Conservation (phyloP, 192 early-diverging fungal genomes). For the Podila clonocystis region DNA sequence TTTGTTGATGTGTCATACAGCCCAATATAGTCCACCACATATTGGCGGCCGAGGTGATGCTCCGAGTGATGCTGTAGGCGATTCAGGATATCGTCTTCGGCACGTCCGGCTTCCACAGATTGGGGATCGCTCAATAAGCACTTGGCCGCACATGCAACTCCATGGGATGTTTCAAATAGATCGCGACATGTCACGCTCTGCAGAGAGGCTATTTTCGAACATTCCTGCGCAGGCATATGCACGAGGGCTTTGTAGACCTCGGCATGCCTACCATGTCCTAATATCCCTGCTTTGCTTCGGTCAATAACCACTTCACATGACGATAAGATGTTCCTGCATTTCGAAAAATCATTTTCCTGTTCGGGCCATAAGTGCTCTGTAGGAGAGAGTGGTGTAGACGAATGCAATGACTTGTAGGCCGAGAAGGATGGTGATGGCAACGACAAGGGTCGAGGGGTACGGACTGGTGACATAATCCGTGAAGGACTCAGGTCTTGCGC, state of each 20-base stretch:
- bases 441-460: not conserved
- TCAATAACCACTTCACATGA: constrained; percentile 25
- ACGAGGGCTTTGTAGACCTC: constrained; percentile 43
- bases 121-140: constrained; percentile 28
- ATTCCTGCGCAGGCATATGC: constrained; percentile 19
- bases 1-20: constrained; percentile 19
- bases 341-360: no score
- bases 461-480: not conserved
- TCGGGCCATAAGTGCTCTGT: no score
- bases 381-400: not conserved
- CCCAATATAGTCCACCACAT: constrained; percentile 32
- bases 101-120: constrained; percentile 32
- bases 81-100: constrained; percentile 26
- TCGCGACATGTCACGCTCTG: constrained; percentile 22
- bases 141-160: constrained; percentile 43
- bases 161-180: constrained; percentile 10
- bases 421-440: not conserved
- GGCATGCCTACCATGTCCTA: constrained; percentile 43
- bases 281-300: constrained; percentile 9
- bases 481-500: not conserved
- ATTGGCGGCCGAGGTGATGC: constrained; percentile 24
- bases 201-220: constrained; percentile 19
- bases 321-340: not conserved
- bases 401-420: not conserved
- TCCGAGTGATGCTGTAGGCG: constrained; percentile 15